A percentile compares a stretch with the other conserved stretches of the same genome.
Conservation (phyloP, 1,284 basidiomycete genomes). For the Tylopilus sp. region DNA sequence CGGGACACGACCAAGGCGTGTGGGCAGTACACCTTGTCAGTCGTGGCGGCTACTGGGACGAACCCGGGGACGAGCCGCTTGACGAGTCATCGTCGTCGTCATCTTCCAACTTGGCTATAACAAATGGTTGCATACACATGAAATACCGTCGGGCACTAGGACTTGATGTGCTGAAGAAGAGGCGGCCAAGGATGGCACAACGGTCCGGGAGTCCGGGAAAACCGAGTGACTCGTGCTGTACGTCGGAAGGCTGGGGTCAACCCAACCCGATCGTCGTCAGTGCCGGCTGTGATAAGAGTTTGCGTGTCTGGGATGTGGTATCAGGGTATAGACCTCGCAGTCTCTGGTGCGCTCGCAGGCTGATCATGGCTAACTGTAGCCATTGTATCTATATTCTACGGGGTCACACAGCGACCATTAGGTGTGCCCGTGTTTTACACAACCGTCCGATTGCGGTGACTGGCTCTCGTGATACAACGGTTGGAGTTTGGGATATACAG, state of each 20-base stretch:
- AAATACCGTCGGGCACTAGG: slow-evolving; percentile 32
- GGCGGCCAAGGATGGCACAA: slow-evolving; percentile 10
- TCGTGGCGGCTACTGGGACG: slow-evolving; percentile 41
- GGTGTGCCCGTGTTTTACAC: slow-evolving; percentile 87
- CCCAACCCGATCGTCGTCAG: slow-evolving; percentile 77
- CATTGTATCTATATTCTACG: slow-evolving; percentile 76
- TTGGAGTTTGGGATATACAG: slow-evolving; percentile 94
- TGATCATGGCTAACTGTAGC: slow-evolving; percentile 36
- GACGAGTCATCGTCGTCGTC: slow-evolving; percentile 5
- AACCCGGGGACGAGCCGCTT: slow-evolving; percentile 20
- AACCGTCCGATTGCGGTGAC: slow-evolving; percentile 86
- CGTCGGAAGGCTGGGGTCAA: slow-evolving; percentile 56
- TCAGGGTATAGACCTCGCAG: slow-evolving; percentile 57
- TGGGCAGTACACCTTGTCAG: slow-evolving; percentile 85
- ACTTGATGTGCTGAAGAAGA: slow-evolving; percentile 23
- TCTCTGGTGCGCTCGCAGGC: background rate
- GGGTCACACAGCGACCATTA: slow-evolving; percentile 89
- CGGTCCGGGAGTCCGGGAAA: slow-evolving; percentile 25
- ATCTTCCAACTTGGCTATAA: slow-evolving; percentile 3
- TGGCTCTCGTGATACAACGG: slow-evolving; percentile 82
- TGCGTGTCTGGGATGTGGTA: slow-evolving; percentile 89
- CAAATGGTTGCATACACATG: slow-evolving; percentile 26
- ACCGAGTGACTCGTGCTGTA: slow-evolving; percentile 62
- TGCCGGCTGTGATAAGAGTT: slow-evolving; percentile 87
- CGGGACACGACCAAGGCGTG: slow-evolving; percentile 86